phyloP scores from a whole-genome alignment of 2,329 filamentous ascomycete species.

The Polytolypa hystricis region DNA sequence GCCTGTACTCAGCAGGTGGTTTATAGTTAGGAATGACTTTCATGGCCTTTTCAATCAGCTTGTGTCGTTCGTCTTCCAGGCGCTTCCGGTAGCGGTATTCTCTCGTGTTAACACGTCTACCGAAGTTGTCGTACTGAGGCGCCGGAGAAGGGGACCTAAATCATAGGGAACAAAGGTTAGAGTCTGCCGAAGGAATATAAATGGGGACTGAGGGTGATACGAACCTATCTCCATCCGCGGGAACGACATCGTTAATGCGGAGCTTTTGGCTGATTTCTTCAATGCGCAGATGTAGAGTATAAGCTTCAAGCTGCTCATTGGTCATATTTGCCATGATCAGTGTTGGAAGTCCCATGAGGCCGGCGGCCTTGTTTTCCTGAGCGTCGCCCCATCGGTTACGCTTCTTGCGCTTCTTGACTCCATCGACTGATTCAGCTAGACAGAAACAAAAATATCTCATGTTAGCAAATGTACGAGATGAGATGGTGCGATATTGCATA shows the following conservation, averaged over 20 bases:
- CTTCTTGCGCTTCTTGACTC: conserved; percentile 86
- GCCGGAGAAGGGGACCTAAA: conserved; percentile 83
- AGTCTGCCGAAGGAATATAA: conserved; percentile 11
- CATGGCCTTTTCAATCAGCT: conserved; percentile 97
- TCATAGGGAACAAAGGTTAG: conserved; percentile 12
- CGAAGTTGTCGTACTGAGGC: conserved; percentile 98
- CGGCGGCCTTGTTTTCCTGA: conserved; percentile 95
- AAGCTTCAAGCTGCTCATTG: conserved; percentile 93
- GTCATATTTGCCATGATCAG: conserved; percentile 98
- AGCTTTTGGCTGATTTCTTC: conserved; percentile 99
- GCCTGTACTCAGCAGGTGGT: conserved; percentile 94
- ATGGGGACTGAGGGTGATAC: conserved; percentile 24
- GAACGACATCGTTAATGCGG: conserved; percentile 96
- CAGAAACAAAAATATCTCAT: conserved; percentile 3
- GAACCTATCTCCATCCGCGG: conserved; percentile 88
- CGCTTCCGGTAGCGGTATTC: conserved; percentile 97
- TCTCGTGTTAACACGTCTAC: conserved; percentile 96
- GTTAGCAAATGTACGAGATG: not conserved
- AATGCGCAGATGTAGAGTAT: conserved; percentile 90
- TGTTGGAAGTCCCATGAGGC: conserved; percentile 92
- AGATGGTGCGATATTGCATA: not conserved
- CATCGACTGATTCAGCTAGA: conserved; percentile 50
- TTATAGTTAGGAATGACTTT: conserved; percentile 99
- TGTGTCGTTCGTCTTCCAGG: conserved; percentile 97
- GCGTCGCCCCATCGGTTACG: conserved; percentile 97